These are phyloP conservation scores for Mycena sanguinolenta DNA, from an alignment of 768 basidiomycete genomes.

Conservation along the genomic window DNA sequence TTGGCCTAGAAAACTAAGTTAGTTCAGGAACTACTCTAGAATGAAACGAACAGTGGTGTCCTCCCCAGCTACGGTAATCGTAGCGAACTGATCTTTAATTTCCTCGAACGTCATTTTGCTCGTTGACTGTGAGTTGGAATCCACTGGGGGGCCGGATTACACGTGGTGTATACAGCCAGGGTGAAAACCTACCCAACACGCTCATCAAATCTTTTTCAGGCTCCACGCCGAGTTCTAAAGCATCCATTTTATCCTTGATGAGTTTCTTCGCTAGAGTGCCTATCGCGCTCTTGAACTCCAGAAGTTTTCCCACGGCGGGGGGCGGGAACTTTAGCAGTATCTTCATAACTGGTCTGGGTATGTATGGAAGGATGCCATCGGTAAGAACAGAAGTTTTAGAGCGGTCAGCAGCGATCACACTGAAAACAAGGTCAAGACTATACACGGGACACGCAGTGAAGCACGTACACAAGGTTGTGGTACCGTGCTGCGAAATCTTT, in stretches of 20 bases:
- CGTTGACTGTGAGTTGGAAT: conserved; percentile 27
- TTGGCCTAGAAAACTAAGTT: conserved; percentile 27
- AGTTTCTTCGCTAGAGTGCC: conserved; percentile 27
- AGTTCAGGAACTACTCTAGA: neutral
- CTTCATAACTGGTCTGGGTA: conserved; percentile 28
- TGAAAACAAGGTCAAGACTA: conserved; percentile 7
- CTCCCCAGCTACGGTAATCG: conserved; percentile 34
- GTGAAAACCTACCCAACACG: conserved; percentile 19
- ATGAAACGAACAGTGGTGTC: conserved; percentile 30
- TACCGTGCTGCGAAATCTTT: conserved; percentile 34
- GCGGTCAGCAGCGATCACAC: conserved; percentile 34
- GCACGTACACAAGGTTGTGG: conserved; percentile 33
- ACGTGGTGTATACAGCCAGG: neutral
- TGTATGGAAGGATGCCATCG: conserved; percentile 35
- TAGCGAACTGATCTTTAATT: conserved; percentile 33
- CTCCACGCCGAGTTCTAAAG: conserved; percentile 31
- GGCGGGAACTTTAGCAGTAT: conserved; percentile 27
- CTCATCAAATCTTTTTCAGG: conserved; percentile 34
- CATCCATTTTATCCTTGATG: conserved; percentile 33
- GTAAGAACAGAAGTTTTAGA: conserved; percentile 29
- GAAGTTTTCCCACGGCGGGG: conserved; percentile 26
- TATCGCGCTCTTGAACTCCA: conserved; percentile 35
- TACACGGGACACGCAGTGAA: neutral
- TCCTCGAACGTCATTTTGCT: conserved; percentile 34
- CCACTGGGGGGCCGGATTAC: conserved; percentile 14